phyloP scores from a whole-genome alignment of 805 yeast species.

The Zygotorulaspora danielsina region DNA sequence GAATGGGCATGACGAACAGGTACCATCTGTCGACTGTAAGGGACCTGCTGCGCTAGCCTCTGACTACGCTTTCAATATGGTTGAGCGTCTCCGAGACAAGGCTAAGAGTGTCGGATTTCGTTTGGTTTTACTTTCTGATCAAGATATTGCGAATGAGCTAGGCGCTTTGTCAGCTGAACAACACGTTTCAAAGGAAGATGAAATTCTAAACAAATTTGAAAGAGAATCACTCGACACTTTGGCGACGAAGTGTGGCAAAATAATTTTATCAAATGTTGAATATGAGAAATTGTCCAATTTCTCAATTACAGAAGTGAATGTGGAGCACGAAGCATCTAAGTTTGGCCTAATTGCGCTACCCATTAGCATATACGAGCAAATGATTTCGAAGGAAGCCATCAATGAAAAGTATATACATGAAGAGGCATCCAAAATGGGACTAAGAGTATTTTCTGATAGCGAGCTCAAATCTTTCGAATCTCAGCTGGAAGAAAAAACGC shows the following conservation, averaged over 20 bases:
- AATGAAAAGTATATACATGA: conserved; percentile 10
- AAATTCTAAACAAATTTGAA: too few relatives aligned
- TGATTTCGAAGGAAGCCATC: conserved; percentile 3
- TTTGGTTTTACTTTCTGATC: too few relatives aligned
- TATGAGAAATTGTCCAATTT: conserved; percentile 15
- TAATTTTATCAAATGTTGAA: conserved; percentile 21
- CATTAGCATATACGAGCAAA: conserved; percentile 4
- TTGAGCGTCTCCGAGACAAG: too few relatives aligned
- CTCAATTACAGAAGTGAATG: conserved; percentile 1
- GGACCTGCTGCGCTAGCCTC: too few relatives aligned
- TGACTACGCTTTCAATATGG: too few relatives aligned
- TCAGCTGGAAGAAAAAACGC: conserved; percentile 7
- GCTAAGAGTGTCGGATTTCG: too few relatives aligned
- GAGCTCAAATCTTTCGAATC: conserved; percentile 8
- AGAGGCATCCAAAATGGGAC: conserved; percentile 13
- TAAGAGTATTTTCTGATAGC: conserved; percentile 8
- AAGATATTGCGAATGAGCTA: too few relatives aligned
- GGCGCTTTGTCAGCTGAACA: too few relatives aligned
- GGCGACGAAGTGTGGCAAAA: conserved; percentile 15
- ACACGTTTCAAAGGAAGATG: too few relatives aligned
- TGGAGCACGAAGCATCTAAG: conserved; percentile 6
- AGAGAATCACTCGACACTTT: too few relatives aligned
- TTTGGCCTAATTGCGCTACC: conserved; percentile 7
- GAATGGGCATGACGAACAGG: too few relatives aligned
- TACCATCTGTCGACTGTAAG: too few relatives aligned